These are phyloP conservation scores for Alloascoidea hylecoeti DNA, from an alignment of 805 yeast genomes.

Conservation along the genomic window DNA sequence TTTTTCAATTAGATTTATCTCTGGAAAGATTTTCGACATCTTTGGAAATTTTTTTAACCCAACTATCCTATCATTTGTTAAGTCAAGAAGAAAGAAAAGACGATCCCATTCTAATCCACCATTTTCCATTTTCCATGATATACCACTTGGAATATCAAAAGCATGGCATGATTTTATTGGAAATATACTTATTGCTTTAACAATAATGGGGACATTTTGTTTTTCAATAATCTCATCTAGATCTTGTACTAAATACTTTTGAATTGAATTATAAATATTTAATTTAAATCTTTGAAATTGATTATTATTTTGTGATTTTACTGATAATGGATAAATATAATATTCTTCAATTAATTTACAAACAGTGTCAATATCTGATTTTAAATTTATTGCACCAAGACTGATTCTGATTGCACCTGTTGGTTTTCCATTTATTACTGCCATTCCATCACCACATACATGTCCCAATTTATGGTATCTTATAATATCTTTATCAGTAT, in stretches of 20 bases:
- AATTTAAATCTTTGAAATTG: constrained; percentile 2
- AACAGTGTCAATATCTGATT: constrained; percentile 19
- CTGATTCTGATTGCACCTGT: constrained; percentile 28
- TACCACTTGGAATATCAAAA: constrained; percentile 12
- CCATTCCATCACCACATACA: constrained; percentile 27
- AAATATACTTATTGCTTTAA: constrained; percentile 17
- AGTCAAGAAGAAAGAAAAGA: constrained; percentile 21
- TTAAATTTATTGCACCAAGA: constrained; percentile 24
- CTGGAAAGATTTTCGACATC: constrained; percentile 22
- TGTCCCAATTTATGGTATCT: constrained; percentile 20
- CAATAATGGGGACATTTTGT: neutral
- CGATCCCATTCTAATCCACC: constrained; percentile 26
- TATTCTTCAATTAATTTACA: constrained; percentile 14
- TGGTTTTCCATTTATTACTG: constrained; percentile 20
- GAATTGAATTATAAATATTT: neutral
- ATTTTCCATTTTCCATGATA: constrained; percentile 15
- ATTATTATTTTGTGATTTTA: constrained; percentile 1
- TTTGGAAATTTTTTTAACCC: constrained; percentile 18
- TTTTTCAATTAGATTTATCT: constrained; percentile 9
- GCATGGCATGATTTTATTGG: constrained; percentile 31
- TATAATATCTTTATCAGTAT: constrained; percentile 16
- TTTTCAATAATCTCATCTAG: neutral
- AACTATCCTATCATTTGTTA: constrained; percentile 14
- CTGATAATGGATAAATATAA: constrained; percentile 8
- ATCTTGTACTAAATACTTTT: neutral